phyloP scores from a whole-genome alignment of 371 early-diverging fungal genomes.

The Thermomucor indicae-seudaticae region DNA sequence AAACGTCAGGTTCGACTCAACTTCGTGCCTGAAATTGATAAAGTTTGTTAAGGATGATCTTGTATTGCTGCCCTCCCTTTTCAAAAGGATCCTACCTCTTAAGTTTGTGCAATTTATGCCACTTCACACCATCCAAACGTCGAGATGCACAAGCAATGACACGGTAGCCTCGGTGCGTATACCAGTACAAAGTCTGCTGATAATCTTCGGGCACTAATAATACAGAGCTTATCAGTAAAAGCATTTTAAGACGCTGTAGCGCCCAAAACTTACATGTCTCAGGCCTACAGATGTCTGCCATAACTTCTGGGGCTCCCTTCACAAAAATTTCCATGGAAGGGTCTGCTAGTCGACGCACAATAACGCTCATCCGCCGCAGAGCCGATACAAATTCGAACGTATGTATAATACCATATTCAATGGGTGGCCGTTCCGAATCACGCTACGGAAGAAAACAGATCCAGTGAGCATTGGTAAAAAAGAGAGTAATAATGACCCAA shows the following conservation, averaged over 20 bases:
- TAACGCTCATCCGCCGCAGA: slow-evolving; percentile 93
- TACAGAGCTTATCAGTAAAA: not conserved
- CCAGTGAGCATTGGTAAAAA: too few relatives aligned
- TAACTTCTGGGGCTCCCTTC: slow-evolving; percentile 97
- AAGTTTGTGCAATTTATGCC: slow-evolving; percentile 75
- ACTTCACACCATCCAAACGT: slow-evolving; percentile 63
- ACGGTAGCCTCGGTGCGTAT: slow-evolving; percentile 94
- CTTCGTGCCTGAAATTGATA: slow-evolving; percentile 57
- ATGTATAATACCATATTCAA: slow-evolving; percentile 90
- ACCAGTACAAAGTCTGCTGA: slow-evolving; percentile 69
- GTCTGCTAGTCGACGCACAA: slow-evolving; percentile 71
- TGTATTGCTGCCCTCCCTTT: not conserved
- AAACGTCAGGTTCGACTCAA: slow-evolving; percentile 86
- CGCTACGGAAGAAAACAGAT: not conserved
- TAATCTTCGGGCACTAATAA: slow-evolving; percentile 79
- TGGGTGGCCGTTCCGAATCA: slow-evolving; percentile 19
- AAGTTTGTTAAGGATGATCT: not conserved
- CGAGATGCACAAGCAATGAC: slow-evolving; percentile 92
- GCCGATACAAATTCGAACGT: slow-evolving; percentile 95
- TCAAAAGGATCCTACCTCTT: slow-evolving; percentile 36
- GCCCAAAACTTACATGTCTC: slow-evolving; percentile 45
- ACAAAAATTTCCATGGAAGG: slow-evolving; percentile 84
- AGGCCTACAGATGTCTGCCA: slow-evolving; percentile 80
- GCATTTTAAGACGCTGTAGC: not conserved
- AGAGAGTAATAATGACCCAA: too few relatives aligned